These are phyloP conservation scores for Pleodorina starrii DNA, from an alignment of 139 green algal species.

Conservation along the genomic window DNA sequence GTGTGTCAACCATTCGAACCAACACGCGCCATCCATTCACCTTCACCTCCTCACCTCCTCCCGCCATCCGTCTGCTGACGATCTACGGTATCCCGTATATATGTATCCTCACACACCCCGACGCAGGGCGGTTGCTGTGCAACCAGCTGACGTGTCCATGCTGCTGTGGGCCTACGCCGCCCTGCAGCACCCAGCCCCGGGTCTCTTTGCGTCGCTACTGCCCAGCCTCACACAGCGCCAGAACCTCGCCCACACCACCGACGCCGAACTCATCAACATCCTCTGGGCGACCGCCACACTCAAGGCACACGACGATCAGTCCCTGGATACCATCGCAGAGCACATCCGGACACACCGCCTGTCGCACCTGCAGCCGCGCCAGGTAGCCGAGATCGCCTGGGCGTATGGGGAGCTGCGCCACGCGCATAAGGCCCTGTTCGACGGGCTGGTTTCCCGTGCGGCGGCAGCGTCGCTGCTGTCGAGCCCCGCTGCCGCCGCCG, in stretches of 20 bases:
- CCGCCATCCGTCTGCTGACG: no score
- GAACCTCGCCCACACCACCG: neutral
- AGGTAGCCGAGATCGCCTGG: constrained; percentile 47
- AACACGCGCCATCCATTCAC: no score
- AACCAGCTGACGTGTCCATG: constrained; percentile 51
- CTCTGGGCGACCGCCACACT: constrained; percentile 66
- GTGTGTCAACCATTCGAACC: no score
- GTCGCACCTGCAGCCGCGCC: constrained; percentile 22
- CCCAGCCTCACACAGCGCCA: neutral
- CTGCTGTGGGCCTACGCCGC: constrained; percentile 52
- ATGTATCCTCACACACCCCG: no score
- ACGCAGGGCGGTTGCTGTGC: no score
- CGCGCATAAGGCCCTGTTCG: constrained; percentile 17
- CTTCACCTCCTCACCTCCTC: no score
- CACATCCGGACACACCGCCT: neutral
- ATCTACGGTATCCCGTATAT: no score
- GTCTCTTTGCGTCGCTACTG: neutral
- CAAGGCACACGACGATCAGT: constrained; percentile 45
- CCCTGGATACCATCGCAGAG: constrained; percentile 61
- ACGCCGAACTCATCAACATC: constrained; percentile 52
- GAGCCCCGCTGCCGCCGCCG: neutral
- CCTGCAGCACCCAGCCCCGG: neutral
- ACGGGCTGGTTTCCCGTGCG: neutral
- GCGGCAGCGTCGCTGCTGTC: neutral
- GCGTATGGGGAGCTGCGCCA: constrained; percentile 21